Evolutionary conservation across 164 flowering plant genomes (phyloP).

Genomic region (Annona cherimola): DNA sequence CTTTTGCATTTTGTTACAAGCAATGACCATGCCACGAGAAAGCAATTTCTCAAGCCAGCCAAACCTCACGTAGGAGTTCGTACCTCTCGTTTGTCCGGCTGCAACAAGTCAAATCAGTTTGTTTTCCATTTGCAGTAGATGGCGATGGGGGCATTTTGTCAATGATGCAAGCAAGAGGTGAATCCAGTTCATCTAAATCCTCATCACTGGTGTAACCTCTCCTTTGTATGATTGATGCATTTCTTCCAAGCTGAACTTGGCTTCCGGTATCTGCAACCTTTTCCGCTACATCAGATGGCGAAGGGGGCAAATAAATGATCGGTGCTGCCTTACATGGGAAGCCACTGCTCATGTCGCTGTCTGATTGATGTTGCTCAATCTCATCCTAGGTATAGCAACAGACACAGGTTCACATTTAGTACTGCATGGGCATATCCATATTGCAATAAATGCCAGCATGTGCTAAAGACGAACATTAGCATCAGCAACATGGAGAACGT

Average conservation of each 20-base stretch:
- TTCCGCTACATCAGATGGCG: conserved; percentile 48
- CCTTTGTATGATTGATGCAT: conserved; percentile 60
- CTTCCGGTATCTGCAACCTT: conserved; percentile 66
- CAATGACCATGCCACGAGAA: not conserved
- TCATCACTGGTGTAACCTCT: conserved; percentile 96
- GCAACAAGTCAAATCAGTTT: conserved; percentile 10
- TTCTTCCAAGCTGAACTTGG: conserved; percentile 46
- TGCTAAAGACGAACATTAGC: not conserved
- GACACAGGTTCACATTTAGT: not conserved
- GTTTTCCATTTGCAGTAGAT: conserved; percentile 19
- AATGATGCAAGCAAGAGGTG: conserved; percentile 52
- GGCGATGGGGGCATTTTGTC: conserved; percentile 43
- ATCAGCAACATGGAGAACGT: not conserved
- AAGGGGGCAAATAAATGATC: conserved; percentile 61
- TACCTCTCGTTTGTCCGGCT: conserved; percentile 48
- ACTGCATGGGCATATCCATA: not conserved
- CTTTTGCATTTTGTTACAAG: too few relatives aligned
- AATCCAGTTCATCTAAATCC: conserved; percentile 81
- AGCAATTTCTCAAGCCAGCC: conserved; percentile 31
- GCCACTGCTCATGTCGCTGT: conserved; percentile 41
- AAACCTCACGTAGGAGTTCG: conserved; percentile 77
- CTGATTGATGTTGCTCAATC: conserved; percentile 51
- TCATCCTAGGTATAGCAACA: conserved; percentile 36
- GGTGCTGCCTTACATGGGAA: conserved; percentile 77
- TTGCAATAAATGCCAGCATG: not conserved